phyloP scores from a whole-genome alignment of 495 filamentous ascomycete genomes.

The Neurospora sp. region DNA sequence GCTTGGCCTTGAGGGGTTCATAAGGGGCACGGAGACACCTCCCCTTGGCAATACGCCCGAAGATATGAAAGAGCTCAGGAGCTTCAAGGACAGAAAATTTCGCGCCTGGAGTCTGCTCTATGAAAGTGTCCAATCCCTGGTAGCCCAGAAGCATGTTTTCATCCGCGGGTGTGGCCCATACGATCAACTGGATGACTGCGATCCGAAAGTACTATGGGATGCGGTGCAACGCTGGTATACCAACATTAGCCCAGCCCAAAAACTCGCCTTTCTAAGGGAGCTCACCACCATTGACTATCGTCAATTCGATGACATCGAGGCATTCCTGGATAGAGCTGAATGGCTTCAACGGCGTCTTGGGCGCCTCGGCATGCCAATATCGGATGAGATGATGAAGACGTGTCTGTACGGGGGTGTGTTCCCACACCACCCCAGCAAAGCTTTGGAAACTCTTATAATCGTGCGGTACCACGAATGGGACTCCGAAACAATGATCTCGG shows the following conservation, averaged over 20 bases:
- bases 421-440: not conserved
- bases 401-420: not conserved
- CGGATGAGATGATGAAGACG: not conserved
- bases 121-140: not conserved
- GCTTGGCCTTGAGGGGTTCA: not conserved
- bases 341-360: not conserved
- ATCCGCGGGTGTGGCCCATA: not conserved
- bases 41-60: not conserved
- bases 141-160: accelerated
- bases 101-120: not conserved
- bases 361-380: not conserved
- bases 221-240: not conserved
- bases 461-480: accelerated
- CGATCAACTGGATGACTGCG: not conserved
- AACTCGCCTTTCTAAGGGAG: not conserved
- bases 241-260: accelerated
- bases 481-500: not conserved
- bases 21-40: not conserved
- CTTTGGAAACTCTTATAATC: accelerated
- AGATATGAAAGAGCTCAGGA: not conserved
- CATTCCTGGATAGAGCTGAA: not conserved
- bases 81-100: not conserved
- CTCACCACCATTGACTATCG: not conserved
- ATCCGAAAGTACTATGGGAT: not conserved
- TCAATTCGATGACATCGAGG: not conserved